Percentiles rank a stretch among this genome's conserved stretches.
phyloP scores from a whole-genome alignment of 1,284 basidiomycete genomes.

The Leccinum subrobustum region DNA sequence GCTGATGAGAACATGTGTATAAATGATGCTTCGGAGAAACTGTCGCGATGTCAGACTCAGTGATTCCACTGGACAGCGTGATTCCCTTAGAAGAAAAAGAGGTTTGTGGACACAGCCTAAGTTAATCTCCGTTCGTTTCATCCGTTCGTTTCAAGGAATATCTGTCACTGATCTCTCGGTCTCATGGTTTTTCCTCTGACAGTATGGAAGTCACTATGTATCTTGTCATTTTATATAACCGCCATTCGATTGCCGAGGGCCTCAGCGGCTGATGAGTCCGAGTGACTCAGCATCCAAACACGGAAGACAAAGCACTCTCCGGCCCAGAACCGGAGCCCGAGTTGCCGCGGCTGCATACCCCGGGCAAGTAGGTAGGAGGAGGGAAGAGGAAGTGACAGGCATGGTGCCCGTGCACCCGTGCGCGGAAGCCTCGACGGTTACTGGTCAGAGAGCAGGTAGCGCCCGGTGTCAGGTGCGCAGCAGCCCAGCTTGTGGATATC shows the following conservation, averaged over 20 bases:
- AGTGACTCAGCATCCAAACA: no score
- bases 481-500: no score
- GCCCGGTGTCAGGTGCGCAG: no score
- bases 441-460: no score
- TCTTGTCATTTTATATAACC: not conserved
- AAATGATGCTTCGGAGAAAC: not conserved
- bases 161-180: not conserved
- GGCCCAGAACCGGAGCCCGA: no score
- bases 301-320: no score
- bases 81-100: not conserved
- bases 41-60: not conserved
- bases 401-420: no score
- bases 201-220: not conserved
- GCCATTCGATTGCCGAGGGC: not conserved
- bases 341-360: no score
- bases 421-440: no score
- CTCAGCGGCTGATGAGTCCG: not conserved
- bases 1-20: not conserved
- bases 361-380: no score
- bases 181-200: not conserved
- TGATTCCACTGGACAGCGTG: not conserved
- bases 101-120: not conserved
- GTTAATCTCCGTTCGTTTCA: not conserved
- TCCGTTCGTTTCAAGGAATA: not conserved
- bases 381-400: no score